Base-by-base conservation (phyloP, 2,329 filamentous ascomycete genomes). In the Stagonosporopsis cucurbitacearum region DNA sequence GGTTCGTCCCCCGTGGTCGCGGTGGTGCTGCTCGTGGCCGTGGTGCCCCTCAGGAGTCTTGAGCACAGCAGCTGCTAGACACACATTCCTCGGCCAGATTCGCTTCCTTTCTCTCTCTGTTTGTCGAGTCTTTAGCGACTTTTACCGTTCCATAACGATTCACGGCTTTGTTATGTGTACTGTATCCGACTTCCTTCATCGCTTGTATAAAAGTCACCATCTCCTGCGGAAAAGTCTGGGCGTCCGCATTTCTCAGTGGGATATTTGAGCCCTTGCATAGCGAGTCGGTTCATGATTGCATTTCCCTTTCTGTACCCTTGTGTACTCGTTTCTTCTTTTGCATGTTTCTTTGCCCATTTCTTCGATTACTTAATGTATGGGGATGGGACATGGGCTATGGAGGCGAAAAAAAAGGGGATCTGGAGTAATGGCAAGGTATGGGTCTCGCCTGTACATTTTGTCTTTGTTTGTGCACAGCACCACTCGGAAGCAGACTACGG, bases 1-100 rank as follows among this genome's bases (percentile, higher is more conserved):
- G 85, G 72, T 93, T 89, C 78, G 81, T 83, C 55, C 85, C 88
- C 51, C 88, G 88, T 54, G 86, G 87, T 41, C 86, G 90, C 67
- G 88, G 90, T 61, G 85, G 86, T 53, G 65, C 69, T 19, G 57
- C 66, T 54, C 86, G 89, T 64, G 87, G 89, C 61, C 72, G 75
- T 46, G 69, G 66, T 43, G 70, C 67, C 44, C 63, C 74, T 15
- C 71, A 71, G 50, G 72, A 74, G 50, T 70, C 72, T 36, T 77
- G 65, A 71, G 55, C 23, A 36, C n/a, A 45, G 49, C 45, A 55
- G 36, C 42, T 49, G 36, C 42, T 49, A 47, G 30, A 37, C 6
- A 22, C 35, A 40, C 32, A 3, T 50, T 37, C 33, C 30, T 58
- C 48, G 13, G 30, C 30, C 30, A 32, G 33, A 32, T 33, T 54